phyloP scores from a whole-genome alignment of 768 basidiomycete genomes.

The Infundibulicybe gibba region DNA sequence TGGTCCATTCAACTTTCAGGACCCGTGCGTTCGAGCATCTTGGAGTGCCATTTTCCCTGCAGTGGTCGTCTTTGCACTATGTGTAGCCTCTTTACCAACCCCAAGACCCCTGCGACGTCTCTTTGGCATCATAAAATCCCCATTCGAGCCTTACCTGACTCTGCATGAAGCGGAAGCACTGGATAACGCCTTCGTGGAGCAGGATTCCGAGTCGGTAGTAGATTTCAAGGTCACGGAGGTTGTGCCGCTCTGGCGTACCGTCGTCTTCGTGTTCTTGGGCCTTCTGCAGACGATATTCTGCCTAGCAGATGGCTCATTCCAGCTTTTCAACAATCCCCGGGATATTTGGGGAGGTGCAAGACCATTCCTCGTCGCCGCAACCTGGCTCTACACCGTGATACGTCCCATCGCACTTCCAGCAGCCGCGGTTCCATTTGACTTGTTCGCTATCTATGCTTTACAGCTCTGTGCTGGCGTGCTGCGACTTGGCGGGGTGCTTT shows the following conservation, averaged over 20 bases:
- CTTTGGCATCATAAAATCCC: conserved; percentile 17
- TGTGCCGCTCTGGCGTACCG: conserved; percentile 54
- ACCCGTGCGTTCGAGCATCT: conserved; percentile 43
- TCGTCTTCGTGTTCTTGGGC: conserved; percentile 53
- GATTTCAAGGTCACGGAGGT: conserved; percentile 16
- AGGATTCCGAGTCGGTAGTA: conserved; percentile 10
- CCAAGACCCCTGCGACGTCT: conserved; percentile 21
- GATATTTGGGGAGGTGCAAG: conserved; percentile 30
- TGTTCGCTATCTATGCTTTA: conserved; percentile 56
- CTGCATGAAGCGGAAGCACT: conserved; percentile 56
- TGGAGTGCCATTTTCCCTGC: conserved; percentile 51
- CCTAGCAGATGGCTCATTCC: conserved; percentile 58
- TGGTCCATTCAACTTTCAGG: conserved; percentile 37
- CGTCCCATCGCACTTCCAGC: conserved; percentile 53
- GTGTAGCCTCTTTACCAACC: conserved; percentile 28
- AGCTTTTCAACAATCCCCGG: conserved; percentile 31
- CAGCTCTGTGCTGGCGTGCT: conserved; percentile 44
- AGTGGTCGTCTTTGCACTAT: conserved; percentile 39
- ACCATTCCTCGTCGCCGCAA: conserved; percentile 42
- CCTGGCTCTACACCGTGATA: conserved; percentile 67
- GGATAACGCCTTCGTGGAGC: conserved; percentile 17
- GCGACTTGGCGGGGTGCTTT: conserved; percentile 51
- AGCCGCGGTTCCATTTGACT: conserved; percentile 58
- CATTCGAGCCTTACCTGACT: conserved; percentile 42
- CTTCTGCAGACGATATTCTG: conserved; percentile 55